These are phyloP conservation scores for Chlamydomonas eustigma DNA, from an alignment of 139 green algal genomes.

Conservation along the genomic window DNA sequence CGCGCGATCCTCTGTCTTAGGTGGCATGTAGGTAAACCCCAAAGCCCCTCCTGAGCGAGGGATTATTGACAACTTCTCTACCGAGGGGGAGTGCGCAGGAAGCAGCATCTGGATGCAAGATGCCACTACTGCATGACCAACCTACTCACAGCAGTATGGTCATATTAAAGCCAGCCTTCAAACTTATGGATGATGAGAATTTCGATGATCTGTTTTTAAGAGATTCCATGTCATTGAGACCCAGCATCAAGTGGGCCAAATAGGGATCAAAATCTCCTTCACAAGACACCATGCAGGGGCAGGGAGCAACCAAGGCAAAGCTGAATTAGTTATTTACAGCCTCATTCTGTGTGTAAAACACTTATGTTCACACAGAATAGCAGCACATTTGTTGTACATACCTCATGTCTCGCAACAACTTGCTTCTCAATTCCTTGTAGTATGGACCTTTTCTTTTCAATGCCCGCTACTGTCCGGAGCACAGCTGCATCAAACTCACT, in stretches of 20 bases:
- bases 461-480: conserved; percentile 72
- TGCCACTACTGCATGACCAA: conserved; percentile 83
- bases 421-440: conserved; percentile 74
- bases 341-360: too few species aligned
- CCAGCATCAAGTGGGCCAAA: too few species aligned
- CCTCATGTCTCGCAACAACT: conserved; percentile 84
- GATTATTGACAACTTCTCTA: conserved; percentile 84
- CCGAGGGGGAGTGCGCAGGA: conserved; percentile 37
- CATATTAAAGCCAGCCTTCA: too few species aligned
- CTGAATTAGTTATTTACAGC: too few species aligned
- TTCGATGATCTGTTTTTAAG: too few species aligned
- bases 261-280: too few species aligned
- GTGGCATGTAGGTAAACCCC: conserved; percentile 69
- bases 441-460: conserved; percentile 89
- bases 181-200: too few species aligned
- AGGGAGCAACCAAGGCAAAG: too few species aligned
- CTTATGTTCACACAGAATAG: too few species aligned
- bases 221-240: too few species aligned
- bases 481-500: conserved; percentile 77
- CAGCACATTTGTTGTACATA: conserved; percentile 18
- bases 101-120: conserved; percentile 68
- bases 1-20: conserved; percentile 71
- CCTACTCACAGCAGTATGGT: conserved; percentile 26
- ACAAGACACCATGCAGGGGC: too few species aligned
- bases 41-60: conserved; percentile 75